Evolutionary conservation across 169 alveolate genomes (phyloP), one percentile per base, ranked within the genome.

Genomic region (Eimeria acervulina): DNA sequence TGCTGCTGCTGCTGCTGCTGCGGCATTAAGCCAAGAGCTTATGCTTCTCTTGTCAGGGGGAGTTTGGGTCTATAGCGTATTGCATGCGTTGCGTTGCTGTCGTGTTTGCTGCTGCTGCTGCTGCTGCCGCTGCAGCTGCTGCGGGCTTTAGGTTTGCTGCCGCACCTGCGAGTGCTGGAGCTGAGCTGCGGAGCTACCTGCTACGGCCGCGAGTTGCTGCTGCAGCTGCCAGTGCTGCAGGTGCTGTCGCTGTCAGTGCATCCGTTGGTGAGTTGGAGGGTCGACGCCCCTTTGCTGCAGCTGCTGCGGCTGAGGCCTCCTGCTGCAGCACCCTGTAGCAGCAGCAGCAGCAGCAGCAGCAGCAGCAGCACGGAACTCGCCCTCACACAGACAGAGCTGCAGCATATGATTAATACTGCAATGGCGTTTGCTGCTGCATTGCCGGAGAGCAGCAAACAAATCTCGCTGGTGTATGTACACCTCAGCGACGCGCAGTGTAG

Each of bases 281-380:
- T 66, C 5, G 78, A 66, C 12, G 78, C 78, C 4, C 78, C 78
- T 6, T 15, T 28, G 78, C 36, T 66, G 36, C 78, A 66, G 78
- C 21, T 66, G 78, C 78, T 66, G 78, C 78, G 78, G 78, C 21
- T 66, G 15, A 6, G 78, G 78, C 78, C 78, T 66, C 78, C 78
- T 28, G 78, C 78, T 66, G 36, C 78, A 66, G 28, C 78, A 5
- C 78, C 78, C 7, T 66, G 78, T 17, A 66, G 78, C 78, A 66
- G 78, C 28, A 66, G 36, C 78, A 66, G 78, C 78, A 28, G 78
- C 55, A 47, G 55, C 55, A 47, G 55, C 55, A 47, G 55, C 55
- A 47, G 55, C 55, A 47, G 55, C 78, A 66, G 78, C 28, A 66
- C 7, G 5, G 78, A 66, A n/a, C 10, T 28, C 4, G 40, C 78